phyloP scores from a whole-genome alignment of 1,284 basidiomycete species.

The Leccinum pseudoinsigne region DNA sequence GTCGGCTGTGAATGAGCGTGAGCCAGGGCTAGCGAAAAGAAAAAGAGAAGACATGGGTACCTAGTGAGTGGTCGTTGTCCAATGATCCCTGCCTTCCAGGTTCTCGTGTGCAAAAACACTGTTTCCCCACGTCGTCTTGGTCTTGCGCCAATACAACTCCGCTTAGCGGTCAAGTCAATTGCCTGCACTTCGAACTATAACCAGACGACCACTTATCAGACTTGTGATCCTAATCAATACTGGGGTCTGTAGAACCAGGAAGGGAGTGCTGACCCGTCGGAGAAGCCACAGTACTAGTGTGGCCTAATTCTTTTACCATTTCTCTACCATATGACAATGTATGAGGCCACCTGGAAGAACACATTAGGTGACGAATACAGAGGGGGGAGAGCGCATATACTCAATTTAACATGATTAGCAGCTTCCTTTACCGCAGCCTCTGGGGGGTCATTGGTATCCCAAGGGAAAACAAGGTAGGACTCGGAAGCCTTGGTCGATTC shows the following conservation, averaged over 20 bases:
- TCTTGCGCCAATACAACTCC: constrained; percentile 54
- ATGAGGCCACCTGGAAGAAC: constrained; percentile 37
- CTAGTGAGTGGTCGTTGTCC: constrained; percentile 80
- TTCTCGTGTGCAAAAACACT: constrained; percentile 91
- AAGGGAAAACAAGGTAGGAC: no score
- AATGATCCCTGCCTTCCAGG: constrained; percentile 81
- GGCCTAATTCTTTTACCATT: no score
- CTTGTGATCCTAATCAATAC: background rate
- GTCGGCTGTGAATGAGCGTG: constrained; percentile 11
- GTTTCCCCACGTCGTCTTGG: constrained; percentile 54
- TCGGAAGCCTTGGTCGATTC: no score
- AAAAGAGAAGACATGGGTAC: constrained; percentile 1
- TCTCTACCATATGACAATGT: no score
- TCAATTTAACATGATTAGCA: no score
- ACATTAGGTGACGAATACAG: no score
- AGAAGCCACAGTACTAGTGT: constrained; percentile 53
- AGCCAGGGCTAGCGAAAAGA: background rate
- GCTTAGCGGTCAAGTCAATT: constrained; percentile 6
- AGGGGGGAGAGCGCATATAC: no score
- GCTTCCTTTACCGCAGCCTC: no score
- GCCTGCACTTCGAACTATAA: background rate
- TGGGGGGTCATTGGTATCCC: no score
- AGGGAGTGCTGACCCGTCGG: constrained; percentile 88
- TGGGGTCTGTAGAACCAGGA: constrained; percentile 60
- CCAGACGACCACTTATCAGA: constrained; percentile 4